A percentile compares a stretch with the other conserved stretches of the same genome.
These are phyloP conservation scores for Colletotrichum nymphaeae DNA, from an alignment of 2,329 filamentous ascomycete genomes.

Conservation along the genomic window DNA sequence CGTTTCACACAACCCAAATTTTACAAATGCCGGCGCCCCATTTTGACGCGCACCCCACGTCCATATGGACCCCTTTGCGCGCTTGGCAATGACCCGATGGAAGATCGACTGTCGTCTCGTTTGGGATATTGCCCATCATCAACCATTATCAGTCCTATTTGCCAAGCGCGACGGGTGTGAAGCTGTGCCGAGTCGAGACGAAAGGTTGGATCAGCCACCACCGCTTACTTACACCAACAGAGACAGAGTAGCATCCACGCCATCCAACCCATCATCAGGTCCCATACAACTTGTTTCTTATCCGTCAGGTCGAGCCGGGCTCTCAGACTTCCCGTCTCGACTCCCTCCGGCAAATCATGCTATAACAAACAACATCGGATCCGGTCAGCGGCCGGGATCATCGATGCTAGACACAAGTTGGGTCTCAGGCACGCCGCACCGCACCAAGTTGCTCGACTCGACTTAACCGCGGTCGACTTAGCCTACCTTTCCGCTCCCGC, in stretches of 20 bases:
- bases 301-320: constrained; percentile 33
- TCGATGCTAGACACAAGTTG: constrained; percentile 29
- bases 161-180: constrained; percentile 23
- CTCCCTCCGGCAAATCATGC: constrained; percentile 35
- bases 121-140: constrained; percentile 26
- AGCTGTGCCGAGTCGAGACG: constrained; percentile 14
- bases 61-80: constrained; percentile 2
- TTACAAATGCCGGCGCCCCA: constrained; percentile 21
- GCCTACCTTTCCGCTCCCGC: not conserved
- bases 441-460: constrained; percentile 18
- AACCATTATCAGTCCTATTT: not conserved
- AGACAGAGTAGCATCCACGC: not conserved
- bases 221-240: not conserved
- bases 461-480: constrained; percentile 16
- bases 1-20: constrained; percentile 28
- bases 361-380: constrained; percentile 26
- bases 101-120: constrained; percentile 34
- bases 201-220: not conserved
- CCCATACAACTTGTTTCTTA: constrained; percentile 1
- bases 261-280: not conserved
- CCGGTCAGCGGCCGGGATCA: constrained; percentile 5
- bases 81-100: constrained; percentile 22
- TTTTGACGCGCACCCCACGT: constrained; percentile 27
- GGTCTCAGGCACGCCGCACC: constrained; percentile 23
- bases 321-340: constrained; percentile 29